Percentiles rank a stretch among this genome's conserved stretches.
These are phyloP conservation scores for Sugiyamaella chiloensis DNA, from an alignment of 805 yeast species.

Conservation along the genomic window DNA sequence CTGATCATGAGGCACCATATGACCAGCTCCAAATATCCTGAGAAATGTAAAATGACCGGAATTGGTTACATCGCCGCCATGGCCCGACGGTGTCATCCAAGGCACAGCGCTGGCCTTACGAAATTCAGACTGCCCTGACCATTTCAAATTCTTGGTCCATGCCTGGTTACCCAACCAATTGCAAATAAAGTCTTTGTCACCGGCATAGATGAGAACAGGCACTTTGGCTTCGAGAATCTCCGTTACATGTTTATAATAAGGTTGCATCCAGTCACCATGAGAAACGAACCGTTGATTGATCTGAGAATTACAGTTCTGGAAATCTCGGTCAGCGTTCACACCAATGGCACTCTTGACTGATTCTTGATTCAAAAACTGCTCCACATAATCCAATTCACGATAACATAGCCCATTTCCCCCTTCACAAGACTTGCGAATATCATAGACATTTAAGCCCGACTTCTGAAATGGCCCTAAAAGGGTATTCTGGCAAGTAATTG, in stretches of 20 bases:
- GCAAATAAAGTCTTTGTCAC: slow-evolving; percentile 94
- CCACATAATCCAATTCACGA: slow-evolving; percentile 71
- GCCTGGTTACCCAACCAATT: slow-evolving; percentile 94
- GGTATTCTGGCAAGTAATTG: slow-evolving; percentile 83
- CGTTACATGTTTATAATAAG: slow-evolving; percentile 70
- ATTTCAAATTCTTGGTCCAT: slow-evolving; percentile 69
- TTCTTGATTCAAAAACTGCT: slow-evolving; percentile 70
- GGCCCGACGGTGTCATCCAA: slow-evolving; percentile 41
- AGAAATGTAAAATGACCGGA: slow-evolving; percentile 68
- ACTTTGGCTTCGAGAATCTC: slow-evolving; percentile 66
- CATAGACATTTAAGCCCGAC: slow-evolving; percentile 90
- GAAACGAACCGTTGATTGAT: slow-evolving; percentile 79
- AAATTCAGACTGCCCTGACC: slow-evolving; percentile 59
- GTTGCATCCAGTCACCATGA: slow-evolving; percentile 91
- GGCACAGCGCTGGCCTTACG: slow-evolving; percentile 34
- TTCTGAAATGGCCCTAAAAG: slow-evolving; percentile 74
- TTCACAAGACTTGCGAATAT: slow-evolving; percentile 74
- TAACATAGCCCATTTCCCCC: slow-evolving; percentile 72
- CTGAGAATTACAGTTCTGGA: slow-evolving; percentile 73
- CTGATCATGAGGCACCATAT: slow-evolving; percentile 92
- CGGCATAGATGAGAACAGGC: slow-evolving; percentile 89
- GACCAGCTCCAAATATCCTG: slow-evolving; percentile 87
- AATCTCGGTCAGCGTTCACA: slow-evolving; percentile 80
- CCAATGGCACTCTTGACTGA: slow-evolving; percentile 81
- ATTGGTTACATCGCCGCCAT: slow-evolving; percentile 55